Percentiles rank a stretch among this genome's conserved stretches.
Conservation (phyloP, 352 stramenopile species). For the Phytophthora podocarpi region DNA sequence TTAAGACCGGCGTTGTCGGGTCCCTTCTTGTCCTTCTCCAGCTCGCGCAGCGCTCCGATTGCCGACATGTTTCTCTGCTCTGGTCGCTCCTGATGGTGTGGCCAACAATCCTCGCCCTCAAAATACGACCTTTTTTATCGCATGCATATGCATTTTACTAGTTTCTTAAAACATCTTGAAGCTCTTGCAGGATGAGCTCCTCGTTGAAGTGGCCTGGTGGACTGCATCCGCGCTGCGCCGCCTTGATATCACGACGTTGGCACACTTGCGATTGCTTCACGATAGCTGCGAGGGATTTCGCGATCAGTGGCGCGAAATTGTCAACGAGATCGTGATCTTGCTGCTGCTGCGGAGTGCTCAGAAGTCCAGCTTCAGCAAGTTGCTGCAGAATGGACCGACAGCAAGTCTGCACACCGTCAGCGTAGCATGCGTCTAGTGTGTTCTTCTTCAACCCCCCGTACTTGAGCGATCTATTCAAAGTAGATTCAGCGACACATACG, state of each 20-base stretch:
- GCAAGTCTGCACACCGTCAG: conserved; percentile 38
- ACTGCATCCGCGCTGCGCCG: not conserved
- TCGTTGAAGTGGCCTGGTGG: conserved; percentile 23
- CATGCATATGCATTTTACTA: conserved; percentile 36
- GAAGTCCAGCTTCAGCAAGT: conserved; percentile 41
- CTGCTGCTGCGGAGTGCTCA: conserved; percentile 57
- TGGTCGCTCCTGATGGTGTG: conserved; percentile 36
- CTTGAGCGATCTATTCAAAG: conserved; percentile 32
- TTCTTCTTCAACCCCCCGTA: conserved; percentile 64
- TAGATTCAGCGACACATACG: conserved; percentile 33
- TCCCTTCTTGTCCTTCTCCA: conserved; percentile 87
- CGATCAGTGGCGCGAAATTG: conserved; percentile 60
- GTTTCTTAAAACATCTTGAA: conserved; percentile 34
- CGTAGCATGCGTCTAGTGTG: conserved; percentile 54
- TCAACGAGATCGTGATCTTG: conserved; percentile 58
- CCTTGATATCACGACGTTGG: not conserved
- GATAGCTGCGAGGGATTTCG: conserved; percentile 52
- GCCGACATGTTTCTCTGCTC: conserved; percentile 67
- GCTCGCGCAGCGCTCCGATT: conserved; percentile 79
- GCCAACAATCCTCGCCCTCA: conserved; percentile 37
- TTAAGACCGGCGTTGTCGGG: conserved; percentile 61
- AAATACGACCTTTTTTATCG: not conserved
- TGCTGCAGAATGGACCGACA: conserved; percentile 53
- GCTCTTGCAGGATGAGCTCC: conserved; percentile 31
- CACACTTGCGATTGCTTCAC: conserved; percentile 27